phyloP scores from a whole-genome alignment of 1,284 basidiomycete genomes.

The Sanghuangporus sanghuang region DNA sequence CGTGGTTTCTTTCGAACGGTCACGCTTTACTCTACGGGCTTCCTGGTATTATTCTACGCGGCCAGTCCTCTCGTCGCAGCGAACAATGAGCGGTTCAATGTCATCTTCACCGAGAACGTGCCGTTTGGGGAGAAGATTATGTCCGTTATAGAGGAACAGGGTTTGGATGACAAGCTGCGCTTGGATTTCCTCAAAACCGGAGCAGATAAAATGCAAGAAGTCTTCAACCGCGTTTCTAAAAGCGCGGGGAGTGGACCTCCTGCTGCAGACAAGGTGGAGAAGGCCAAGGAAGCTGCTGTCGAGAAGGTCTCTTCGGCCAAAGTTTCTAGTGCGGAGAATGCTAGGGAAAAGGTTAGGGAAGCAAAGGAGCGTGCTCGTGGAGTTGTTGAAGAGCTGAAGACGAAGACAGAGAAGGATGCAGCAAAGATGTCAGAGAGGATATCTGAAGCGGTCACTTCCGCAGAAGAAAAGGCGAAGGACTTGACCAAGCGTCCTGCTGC shows the following conservation, averaged over 20 bases:
- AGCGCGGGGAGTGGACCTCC: slow-evolving; percentile 22
- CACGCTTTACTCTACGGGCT: slow-evolving; percentile 54
- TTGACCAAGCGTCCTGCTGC: slow-evolving; percentile 28
- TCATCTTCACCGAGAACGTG: slow-evolving; percentile 77
- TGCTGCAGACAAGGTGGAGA: slow-evolving; percentile 13
- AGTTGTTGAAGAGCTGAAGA: slow-evolving; percentile 44
- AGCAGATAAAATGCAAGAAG: slow-evolving; percentile 45
- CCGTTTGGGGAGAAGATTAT: slow-evolving; percentile 75
- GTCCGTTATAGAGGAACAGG: slow-evolving; percentile 73
- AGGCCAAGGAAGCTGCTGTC: slow-evolving; percentile 3
- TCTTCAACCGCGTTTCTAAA: slow-evolving; percentile 45
- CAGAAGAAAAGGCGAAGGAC: slow-evolving; percentile 34
- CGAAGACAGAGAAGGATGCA: slow-evolving; percentile 39
- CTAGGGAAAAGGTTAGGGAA: slow-evolving; percentile 33
- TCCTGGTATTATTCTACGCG: slow-evolving; percentile 74
- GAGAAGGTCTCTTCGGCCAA: slow-evolving; percentile 15
- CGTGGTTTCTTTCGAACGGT: slow-evolving; percentile 47
- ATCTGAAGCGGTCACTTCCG: slow-evolving; percentile 26
- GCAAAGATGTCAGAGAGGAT: slow-evolving; percentile 32
- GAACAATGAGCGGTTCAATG: slow-evolving; percentile 69
- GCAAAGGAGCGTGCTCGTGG: slow-evolving; percentile 46
- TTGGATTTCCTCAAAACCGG: slow-evolving; percentile 54
- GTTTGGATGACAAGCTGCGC: slow-evolving; percentile 70
- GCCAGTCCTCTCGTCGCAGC: slow-evolving; percentile 73
- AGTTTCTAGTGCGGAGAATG: slow-evolving; percentile 30